phyloP scores from a whole-genome alignment of 345 rosid genomes.

The Odontarrhena argentea region DNA sequence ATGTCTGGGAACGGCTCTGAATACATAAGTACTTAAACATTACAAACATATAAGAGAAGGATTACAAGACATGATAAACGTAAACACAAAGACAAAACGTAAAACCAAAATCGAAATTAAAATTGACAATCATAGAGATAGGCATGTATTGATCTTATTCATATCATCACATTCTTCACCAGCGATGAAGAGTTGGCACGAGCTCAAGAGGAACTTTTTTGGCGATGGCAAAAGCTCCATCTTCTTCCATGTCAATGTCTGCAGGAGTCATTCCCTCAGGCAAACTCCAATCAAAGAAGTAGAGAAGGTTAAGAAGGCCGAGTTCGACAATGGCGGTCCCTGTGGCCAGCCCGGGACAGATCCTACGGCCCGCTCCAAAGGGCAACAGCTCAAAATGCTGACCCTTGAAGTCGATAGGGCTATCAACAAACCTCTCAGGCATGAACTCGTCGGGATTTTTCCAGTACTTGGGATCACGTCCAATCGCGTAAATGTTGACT shows the following conservation, averaged over 20 bases:
- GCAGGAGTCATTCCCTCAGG: conserved; percentile 23
- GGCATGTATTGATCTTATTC: background rate
- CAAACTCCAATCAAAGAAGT: conserved; percentile 40
- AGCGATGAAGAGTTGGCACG: conserved; percentile 27
- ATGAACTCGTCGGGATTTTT: conserved; percentile 44
- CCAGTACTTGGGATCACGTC: conserved; percentile 55
- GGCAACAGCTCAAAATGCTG: conserved; percentile 54
- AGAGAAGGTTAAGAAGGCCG: conserved; percentile 39
- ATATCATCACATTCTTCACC: conserved; percentile 15
- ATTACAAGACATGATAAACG: no score
- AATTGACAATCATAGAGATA: no score
- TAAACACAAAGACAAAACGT: background rate
- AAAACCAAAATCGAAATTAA: no score
- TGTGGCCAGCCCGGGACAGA: conserved; percentile 39
- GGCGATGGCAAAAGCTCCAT: conserved; percentile 31
- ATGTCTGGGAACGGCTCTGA: no score
- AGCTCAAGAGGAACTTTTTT: conserved; percentile 36
- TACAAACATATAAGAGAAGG: no score
- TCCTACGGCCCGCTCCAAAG: conserved; percentile 50
- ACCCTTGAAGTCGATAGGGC: conserved; percentile 49
- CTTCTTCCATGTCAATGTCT: conserved; percentile 38
- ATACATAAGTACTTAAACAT: no score
- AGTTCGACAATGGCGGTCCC: conserved; percentile 38
- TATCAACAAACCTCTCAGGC: conserved; percentile 55
- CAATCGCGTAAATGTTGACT: conserved; percentile 55